phyloP scores from a whole-genome alignment of 164 flowering plant species.

The Magnolia sinica region DNA sequence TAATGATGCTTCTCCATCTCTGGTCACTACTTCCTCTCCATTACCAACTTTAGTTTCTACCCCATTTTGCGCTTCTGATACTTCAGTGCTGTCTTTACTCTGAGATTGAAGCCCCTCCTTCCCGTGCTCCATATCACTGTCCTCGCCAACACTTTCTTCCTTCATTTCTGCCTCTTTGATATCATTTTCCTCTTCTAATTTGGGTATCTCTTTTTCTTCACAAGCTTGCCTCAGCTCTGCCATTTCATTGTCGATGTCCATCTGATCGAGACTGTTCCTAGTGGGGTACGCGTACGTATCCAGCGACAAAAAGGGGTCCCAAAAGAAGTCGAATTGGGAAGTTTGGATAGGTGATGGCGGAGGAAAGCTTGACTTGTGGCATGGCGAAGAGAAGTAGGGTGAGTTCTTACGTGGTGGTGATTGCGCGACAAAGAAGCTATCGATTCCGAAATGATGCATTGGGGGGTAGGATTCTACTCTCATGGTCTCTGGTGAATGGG shows the following conservation, averaged over 20 bases:
- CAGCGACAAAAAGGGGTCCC: slow-evolving; percentile 92
- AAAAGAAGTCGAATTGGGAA: slow-evolving; percentile 93
- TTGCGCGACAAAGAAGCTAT: slow-evolving; percentile 66
- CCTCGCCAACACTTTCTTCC: slow-evolving; percentile 34
- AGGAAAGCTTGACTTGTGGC: slow-evolving; percentile 48
- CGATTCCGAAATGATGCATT: slow-evolving; percentile 54
- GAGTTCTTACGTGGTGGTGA: slow-evolving; percentile 47
- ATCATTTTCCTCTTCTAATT: slow-evolving; percentile 67
- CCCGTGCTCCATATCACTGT: slow-evolving; percentile 38
- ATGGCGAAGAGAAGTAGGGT: slow-evolving; percentile 39
- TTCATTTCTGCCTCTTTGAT: slow-evolving; percentile 29
- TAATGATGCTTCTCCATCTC: slow-evolving; percentile 37
- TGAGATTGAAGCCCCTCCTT: slow-evolving; percentile 36
- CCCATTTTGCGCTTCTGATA: slow-evolving; percentile 38
- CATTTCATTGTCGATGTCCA: slow-evolving; percentile 57
- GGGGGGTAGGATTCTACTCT: slow-evolving; percentile 64
- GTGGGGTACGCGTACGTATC: slow-evolving; percentile 71
- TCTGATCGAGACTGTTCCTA: slow-evolving; percentile 44
- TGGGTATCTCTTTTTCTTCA: slow-evolving; percentile 95
- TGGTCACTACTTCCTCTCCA: slow-evolving; percentile 36
- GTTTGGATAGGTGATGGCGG: slow-evolving; percentile 62
- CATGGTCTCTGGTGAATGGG: slow-evolving; percentile 68
- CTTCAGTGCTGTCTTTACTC: slow-evolving; percentile 30
- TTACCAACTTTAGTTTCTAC: slow-evolving; percentile 38
- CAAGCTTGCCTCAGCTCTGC: slow-evolving; percentile 62